phyloP scores from a whole-genome alignment of 768 basidiomycete genomes.

The Ramaria sp. region DNA sequence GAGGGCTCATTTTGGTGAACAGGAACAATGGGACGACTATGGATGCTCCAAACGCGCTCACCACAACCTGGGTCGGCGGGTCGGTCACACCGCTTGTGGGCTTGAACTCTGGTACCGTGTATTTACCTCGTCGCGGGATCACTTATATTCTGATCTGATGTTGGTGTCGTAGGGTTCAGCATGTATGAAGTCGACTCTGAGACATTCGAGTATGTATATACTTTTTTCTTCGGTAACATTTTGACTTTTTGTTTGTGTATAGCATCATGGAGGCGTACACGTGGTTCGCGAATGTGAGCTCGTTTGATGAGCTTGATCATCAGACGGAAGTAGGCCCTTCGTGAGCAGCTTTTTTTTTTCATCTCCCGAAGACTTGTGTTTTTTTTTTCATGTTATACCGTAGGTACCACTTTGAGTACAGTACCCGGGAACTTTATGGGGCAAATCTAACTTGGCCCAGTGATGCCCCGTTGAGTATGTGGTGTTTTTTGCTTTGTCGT shows the following conservation, averaged over 20 bases:
- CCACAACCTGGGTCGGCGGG: conserved; percentile 17
- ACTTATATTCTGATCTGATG: not conserved
- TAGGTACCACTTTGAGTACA: too few species aligned
- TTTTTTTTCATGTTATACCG: too few species aligned
- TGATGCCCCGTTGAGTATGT: too few species aligned
- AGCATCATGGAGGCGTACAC: conserved; percentile 19
- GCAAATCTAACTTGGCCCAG: too few species aligned
- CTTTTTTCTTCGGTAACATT: not conserved
- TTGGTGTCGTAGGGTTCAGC: conserved; percentile 13
- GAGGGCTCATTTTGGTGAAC: too few species aligned
- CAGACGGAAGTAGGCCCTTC: conserved; percentile 15
- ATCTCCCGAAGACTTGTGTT: too few species aligned
- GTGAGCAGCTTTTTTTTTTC: not conserved
- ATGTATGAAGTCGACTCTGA: conserved; percentile 19
- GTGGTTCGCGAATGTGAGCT: conserved; percentile 18
- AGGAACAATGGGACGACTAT: conserved; percentile 8
- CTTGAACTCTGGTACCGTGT: conserved; percentile 16
- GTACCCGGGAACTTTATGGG: too few species aligned
- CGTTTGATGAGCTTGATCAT: conserved; percentile 14
- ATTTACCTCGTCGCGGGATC: not conserved
- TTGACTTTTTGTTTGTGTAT: not conserved
- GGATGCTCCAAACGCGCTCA: conserved; percentile 1
- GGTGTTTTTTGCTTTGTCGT: too few species aligned
- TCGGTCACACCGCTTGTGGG: conserved; percentile 15
- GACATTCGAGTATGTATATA: conserved; percentile 1